Conservation (phyloP, 192 early-diverging fungal species). For the Podila epigama region DNA sequence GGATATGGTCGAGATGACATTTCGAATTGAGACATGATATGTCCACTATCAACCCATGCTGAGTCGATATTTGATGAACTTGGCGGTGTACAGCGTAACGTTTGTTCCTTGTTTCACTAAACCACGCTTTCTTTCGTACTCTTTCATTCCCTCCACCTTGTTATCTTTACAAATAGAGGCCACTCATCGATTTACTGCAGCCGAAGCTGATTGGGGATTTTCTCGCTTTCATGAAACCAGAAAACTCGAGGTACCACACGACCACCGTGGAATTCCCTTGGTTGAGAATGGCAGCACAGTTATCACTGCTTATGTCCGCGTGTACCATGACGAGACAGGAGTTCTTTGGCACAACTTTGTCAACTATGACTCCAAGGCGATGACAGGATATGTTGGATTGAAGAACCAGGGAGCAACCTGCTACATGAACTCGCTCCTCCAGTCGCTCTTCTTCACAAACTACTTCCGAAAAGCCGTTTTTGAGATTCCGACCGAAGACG, state of each 20-base stretch:
- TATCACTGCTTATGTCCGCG: constrained; percentile 77
- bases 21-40: no score
- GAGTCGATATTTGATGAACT: no score
- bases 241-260: constrained; percentile 47
- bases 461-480: constrained; percentile 93
- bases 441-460: constrained; percentile 94
- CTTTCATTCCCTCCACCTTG: no score
- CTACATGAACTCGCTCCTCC: constrained; percentile 99
- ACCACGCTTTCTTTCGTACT: no score
- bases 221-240: constrained; percentile 73
- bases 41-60: no score
- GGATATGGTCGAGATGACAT: no score
- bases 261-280: constrained; percentile 60
- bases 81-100: no score
- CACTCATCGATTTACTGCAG: constrained; percentile 82
- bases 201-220: constrained; percentile 96
- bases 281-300: constrained; percentile 70
- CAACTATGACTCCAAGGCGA: constrained; percentile 90
- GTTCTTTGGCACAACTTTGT: constrained; percentile 95
- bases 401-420: constrained; percentile 98
- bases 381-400: constrained; percentile 93
- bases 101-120: no score
- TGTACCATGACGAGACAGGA: constrained; percentile 88
- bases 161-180: no score
- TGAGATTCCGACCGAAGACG: constrained; percentile 89